Percentiles rank a stretch among this genome's conserved stretches.
Conservation (phyloP, 352 stramenopile genomes). For the Thraustochytrium sp. region DNA sequence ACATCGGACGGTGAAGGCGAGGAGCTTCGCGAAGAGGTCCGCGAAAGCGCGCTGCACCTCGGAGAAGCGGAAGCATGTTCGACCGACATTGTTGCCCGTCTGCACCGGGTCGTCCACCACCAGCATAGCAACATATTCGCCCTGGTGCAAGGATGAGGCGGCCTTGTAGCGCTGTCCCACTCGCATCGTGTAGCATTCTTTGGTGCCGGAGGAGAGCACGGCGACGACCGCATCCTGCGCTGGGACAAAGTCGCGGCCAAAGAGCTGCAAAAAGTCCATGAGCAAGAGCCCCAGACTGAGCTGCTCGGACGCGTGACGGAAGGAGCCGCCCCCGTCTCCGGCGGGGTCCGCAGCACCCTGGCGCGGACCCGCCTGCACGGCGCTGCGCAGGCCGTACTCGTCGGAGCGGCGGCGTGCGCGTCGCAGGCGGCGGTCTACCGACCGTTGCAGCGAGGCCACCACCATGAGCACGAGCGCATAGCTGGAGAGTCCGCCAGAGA, state of each 20-base stretch:
- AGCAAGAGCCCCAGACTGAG: not conserved
- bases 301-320: not conserved
- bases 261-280: constrained; percentile 35
- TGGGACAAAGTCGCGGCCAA: constrained; percentile 10
- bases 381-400: not conserved
- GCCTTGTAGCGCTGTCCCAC: not conserved
- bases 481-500: constrained; percentile 42
- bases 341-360: no score
- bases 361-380: not conserved
- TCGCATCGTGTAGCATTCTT: not conserved
- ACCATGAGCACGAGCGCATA: constrained; percentile 48
- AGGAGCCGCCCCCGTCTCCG: no score
- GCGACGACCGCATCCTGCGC: not conserved
- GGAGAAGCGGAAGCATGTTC: constrained; percentile 25
- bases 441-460: constrained; percentile 39
- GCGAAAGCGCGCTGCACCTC: constrained; percentile 14
- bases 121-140: not conserved
- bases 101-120: constrained; percentile 41
- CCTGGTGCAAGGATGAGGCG: not conserved
- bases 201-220: not conserved
- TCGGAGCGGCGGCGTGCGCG: not conserved
- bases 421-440: not conserved
- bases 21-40: constrained; percentile 20
- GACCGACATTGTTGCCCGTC: constrained; percentile 23
- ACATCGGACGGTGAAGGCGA: constrained; percentile 28